Evolutionary conservation across 2,329 filamentous ascomycete genomes (phyloP).

Genomic region (Colletotrichum orbiculare): DNA sequence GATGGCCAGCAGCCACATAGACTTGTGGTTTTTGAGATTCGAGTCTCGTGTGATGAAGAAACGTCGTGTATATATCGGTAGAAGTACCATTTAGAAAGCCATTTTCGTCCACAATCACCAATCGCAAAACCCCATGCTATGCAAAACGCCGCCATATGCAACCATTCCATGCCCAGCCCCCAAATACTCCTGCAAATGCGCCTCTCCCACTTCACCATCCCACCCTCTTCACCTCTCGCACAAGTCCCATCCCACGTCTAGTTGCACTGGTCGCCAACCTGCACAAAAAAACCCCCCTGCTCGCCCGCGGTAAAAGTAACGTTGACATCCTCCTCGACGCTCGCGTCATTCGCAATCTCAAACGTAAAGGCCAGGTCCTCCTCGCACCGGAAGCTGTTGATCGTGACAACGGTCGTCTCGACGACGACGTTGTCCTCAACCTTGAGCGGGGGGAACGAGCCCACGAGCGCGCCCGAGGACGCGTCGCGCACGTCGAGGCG

Average conservation of each 20-base stretch:
- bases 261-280: slow-evolving; percentile 32
- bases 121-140: no score
- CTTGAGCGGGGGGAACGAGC: slow-evolving; percentile 27
- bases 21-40: no score
- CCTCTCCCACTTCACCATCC: background rate
- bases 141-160: slow-evolving; percentile 6
- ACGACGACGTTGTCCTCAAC: slow-evolving; percentile 12
- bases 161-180: background rate
- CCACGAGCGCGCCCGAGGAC: slow-evolving; percentile 17
- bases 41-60: no score
- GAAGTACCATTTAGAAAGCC: no score
- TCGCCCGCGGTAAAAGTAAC: slow-evolving; percentile 12
- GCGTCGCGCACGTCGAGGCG: slow-evolving; percentile 27
- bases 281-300: slow-evolving; percentile 18
- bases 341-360: slow-evolving; percentile 13
- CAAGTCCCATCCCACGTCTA: background rate
- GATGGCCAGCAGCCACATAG: no score
- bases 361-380: slow-evolving; percentile 20
- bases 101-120: no score
- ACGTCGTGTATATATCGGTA: no score
- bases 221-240: no score
- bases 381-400: slow-evolving; percentile 30
- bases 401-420: slow-evolving; percentile 6
- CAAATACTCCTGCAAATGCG: background rate
- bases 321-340: slow-evolving; percentile 8